Conservation (phyloP, 179 eudicot species). For the Beta corolliflora region DNA sequence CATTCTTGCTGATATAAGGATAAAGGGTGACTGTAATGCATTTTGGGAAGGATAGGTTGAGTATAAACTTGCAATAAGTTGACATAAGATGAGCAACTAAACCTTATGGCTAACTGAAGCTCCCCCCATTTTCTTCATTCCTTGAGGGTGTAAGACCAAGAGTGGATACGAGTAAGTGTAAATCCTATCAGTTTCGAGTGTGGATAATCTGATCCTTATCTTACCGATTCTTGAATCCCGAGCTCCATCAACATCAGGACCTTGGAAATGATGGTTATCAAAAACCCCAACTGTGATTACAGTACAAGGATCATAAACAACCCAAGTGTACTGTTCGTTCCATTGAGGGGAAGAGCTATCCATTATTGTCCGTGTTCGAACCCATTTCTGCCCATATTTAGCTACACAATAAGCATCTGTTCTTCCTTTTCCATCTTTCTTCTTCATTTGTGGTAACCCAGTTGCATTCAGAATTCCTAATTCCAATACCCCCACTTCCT, state of each 20-base stretch:
- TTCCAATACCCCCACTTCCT: slow-evolving; percentile 31
- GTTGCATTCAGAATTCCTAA: slow-evolving; percentile 35
- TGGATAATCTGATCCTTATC: slow-evolving; percentile 44
- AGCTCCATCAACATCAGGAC: background rate
- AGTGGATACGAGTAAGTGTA: slow-evolving; percentile 43
- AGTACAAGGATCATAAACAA: slow-evolving; percentile 44
- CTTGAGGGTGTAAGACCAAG: slow-evolving; percentile 29
- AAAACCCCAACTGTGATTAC: slow-evolving; percentile 40
- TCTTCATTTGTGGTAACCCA: slow-evolving; percentile 32
- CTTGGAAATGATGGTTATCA: slow-evolving; percentile 38
- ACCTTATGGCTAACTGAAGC: slow-evolving; percentile 39
- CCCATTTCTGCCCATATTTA: slow-evolving; percentile 46
- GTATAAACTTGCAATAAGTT: slow-evolving; percentile 33
- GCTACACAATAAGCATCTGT: slow-evolving; percentile 51
- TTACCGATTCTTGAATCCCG: slow-evolving; percentile 41
- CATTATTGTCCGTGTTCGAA: slow-evolving; percentile 38
- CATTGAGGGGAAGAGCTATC: slow-evolving; percentile 37
- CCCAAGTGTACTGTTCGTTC: slow-evolving; percentile 52
- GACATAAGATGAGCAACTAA: slow-evolving; percentile 38
- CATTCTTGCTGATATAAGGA: slow-evolving; percentile 29
- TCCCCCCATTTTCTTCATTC: slow-evolving; percentile 46
- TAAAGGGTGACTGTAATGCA: slow-evolving; percentile 46
- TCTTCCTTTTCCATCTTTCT: slow-evolving; percentile 20
- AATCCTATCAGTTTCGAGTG: slow-evolving; percentile 33
- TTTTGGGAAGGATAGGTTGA: slow-evolving; percentile 38